Evolutionary conservation across 83 land plant genomes (phyloP).

Genomic region (Thuja plicata): DNA sequence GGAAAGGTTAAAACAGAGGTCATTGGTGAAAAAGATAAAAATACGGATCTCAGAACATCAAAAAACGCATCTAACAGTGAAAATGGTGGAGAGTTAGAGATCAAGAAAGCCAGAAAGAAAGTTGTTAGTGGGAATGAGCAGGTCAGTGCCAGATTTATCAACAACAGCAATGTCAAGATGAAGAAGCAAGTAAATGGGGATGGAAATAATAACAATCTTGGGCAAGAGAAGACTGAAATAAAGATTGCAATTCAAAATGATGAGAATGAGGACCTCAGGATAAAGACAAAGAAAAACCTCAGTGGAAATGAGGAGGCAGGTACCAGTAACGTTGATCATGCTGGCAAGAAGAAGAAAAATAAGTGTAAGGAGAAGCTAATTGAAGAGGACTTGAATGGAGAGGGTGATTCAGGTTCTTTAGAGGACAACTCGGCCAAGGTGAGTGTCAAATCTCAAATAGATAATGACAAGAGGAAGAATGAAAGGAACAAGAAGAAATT

Average conservation of each 20-base stretch:
- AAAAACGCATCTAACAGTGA: neutral
- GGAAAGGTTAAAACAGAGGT: slow-evolving; percentile 10
- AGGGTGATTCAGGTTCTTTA: neutral
- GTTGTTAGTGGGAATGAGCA: no score
- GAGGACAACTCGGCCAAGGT: neutral
- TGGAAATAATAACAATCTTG: no score
- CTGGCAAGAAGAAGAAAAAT: slow-evolving; percentile 17
- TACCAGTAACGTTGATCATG: neutral
- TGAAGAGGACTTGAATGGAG: neutral
- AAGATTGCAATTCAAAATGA: neutral
- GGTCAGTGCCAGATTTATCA: no score
- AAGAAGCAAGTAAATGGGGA: no score
- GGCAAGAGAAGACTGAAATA: no score
- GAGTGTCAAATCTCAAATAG: neutral
- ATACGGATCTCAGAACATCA: neutral
- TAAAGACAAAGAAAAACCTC: neutral
- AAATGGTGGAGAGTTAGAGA: neutral
- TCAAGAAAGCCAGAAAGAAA: neutral
- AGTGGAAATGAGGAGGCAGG: neutral
- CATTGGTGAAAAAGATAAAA: neutral
- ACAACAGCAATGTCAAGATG: no score
- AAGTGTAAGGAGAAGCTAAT: neutral
- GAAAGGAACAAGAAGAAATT: neutral
- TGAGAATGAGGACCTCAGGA: neutral
- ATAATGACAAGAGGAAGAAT: slow-evolving; percentile 11